Conservation (phyloP, 768 basidiomycete genomes). For the Galerina sulciceps region DNA sequence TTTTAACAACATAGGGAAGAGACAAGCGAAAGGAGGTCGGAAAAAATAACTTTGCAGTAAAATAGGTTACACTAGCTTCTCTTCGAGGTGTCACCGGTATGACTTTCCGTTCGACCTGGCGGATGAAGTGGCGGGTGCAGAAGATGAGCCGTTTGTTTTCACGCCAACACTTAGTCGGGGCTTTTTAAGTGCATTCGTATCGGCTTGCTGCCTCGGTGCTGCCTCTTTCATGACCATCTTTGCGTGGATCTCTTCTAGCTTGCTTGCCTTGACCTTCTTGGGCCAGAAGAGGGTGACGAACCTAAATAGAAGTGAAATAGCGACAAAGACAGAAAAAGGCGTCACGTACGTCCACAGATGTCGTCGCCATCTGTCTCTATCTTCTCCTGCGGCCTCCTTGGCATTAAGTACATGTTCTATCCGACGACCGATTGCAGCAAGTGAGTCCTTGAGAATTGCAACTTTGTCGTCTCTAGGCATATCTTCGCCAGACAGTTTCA, state of each 20-base stretch:
- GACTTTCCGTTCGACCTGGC: slow-evolving; percentile 65
- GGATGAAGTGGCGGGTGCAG: slow-evolving; percentile 47
- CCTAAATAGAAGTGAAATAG: slow-evolving; percentile 39
- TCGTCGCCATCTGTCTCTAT: slow-evolving; percentile 85
- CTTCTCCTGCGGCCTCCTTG: slow-evolving; percentile 81
- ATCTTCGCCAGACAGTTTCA: slow-evolving; percentile 91
- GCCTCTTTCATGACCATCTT: slow-evolving; percentile 94
- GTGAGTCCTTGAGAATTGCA: slow-evolving; percentile 91
- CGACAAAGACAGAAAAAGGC: background rate
- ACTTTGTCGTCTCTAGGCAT: slow-evolving; percentile 97
- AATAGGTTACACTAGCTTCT: slow-evolving; percentile 7
- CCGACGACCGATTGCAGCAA: slow-evolving; percentile 90
- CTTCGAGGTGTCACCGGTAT: slow-evolving; percentile 47
- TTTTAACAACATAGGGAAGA: slow-evolving; percentile 26
- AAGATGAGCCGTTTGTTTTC: slow-evolving; percentile 58
- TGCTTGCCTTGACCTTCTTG: slow-evolving; percentile 92
- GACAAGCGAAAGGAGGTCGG: slow-evolving; percentile 24
- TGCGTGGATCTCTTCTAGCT: slow-evolving; percentile 93
- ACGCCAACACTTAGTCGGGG: slow-evolving; percentile 52
- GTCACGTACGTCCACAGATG: slow-evolving; percentile 94
- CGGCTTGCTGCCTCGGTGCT: slow-evolving; percentile 61
- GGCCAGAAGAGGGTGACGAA: slow-evolving; percentile 98
- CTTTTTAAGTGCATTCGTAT: slow-evolving; percentile 58
- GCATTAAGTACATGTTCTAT: slow-evolving; percentile 83
- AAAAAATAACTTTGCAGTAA: slow-evolving; percentile 22